These are phyloP conservation scores for Xylariomycetidae sp. DNA, from an alignment of 2,329 filamentous ascomycete species.

Conservation along the genomic window DNA sequence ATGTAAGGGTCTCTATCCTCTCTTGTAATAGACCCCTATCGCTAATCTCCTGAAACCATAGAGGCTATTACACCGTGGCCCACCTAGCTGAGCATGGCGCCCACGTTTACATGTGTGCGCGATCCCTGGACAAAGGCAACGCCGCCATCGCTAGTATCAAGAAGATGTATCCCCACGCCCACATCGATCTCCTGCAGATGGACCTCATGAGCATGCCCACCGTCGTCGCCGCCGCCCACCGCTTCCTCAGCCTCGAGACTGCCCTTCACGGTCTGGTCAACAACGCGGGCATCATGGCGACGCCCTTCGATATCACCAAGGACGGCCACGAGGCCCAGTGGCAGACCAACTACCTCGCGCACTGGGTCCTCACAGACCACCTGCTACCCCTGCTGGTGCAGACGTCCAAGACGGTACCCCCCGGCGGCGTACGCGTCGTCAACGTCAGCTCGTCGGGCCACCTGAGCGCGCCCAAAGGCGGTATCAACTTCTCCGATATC, in stretches of 20 bases:
- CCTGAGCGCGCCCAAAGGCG: slow-evolving; percentile 18
- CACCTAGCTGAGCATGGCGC: slow-evolving; percentile 32
- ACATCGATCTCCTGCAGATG: slow-evolving; percentile 30
- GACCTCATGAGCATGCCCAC: slow-evolving; percentile 30
- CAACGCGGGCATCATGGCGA: slow-evolving; percentile 28
- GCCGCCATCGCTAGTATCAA: slow-evolving; percentile 29
- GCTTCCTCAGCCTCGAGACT: slow-evolving; percentile 24
- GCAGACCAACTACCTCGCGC: slow-evolving; percentile 39
- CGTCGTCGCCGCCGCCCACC: slow-evolving; percentile 30
- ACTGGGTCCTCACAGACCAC: slow-evolving; percentile 36
- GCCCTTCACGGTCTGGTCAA: slow-evolving; percentile 29
- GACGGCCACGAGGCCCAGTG: slow-evolving; percentile 35
- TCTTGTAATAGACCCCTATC: slow-evolving; percentile 5
- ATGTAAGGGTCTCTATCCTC: slow-evolving; percentile 31
- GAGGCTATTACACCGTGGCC: slow-evolving; percentile 31
- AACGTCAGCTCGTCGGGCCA: slow-evolving; percentile 24
- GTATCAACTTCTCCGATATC: slow-evolving; percentile 18
- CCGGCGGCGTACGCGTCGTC: slow-evolving; percentile 23
- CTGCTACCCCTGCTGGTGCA: slow-evolving; percentile 31
- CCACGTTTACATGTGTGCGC: slow-evolving; percentile 34
- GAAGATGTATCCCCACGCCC: slow-evolving; percentile 22
- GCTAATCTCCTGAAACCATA: slow-evolving; percentile 13
- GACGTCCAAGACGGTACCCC: slow-evolving; percentile 22
- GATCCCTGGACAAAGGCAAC: slow-evolving; percentile 28
- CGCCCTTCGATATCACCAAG: slow-evolving; percentile 27